Conservation (phyloP, 768 basidiomycete genomes). For the Suillus sp. region DNA sequence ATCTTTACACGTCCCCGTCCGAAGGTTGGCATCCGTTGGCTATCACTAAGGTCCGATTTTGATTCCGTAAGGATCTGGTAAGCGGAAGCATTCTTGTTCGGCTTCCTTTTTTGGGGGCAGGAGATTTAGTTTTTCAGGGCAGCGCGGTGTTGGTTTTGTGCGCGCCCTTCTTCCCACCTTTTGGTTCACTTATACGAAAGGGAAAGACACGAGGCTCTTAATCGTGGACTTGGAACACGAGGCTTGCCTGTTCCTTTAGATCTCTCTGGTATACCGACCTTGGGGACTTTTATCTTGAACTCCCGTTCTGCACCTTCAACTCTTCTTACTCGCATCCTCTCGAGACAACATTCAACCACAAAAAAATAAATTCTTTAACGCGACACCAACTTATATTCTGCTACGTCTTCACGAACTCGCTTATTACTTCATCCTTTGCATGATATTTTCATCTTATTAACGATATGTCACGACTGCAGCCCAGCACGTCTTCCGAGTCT, state of each 20-base stretch:
- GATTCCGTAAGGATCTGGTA: constrained; percentile 25
- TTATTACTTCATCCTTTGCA: constrained; percentile 33
- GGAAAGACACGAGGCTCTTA: constrained; percentile 51
- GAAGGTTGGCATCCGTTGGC: constrained; percentile 7
- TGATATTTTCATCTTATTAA: constrained; percentile 32
- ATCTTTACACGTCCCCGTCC: neutral
- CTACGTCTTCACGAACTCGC: constrained; percentile 30
- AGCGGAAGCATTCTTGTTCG: constrained; percentile 23
- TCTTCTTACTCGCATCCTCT: constrained; percentile 20
- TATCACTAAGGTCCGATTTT: neutral
- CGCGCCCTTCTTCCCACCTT: constrained; percentile 29
- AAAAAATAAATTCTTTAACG: constrained; percentile 34
- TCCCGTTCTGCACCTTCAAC: constrained; percentile 20
- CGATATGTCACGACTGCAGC: constrained; percentile 41
- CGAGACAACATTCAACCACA: constrained; percentile 16
- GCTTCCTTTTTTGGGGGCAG: constrained; percentile 34
- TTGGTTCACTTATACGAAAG: constrained; percentile 39
- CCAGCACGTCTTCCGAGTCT: constrained; percentile 31
- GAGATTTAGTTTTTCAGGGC: constrained; percentile 39
- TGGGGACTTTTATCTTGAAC: constrained; percentile 22
- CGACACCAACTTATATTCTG: constrained; percentile 33
- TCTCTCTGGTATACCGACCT: constrained; percentile 6
- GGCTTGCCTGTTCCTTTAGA: constrained; percentile 38
- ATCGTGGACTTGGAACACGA: constrained; percentile 44
- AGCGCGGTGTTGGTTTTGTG: constrained; percentile 27